Evolutionary conservation across 176 grass and related monocot genomes (phyloP), one percentile per base, ranked within the genome.

Genomic region (Areca catechu): DNA sequence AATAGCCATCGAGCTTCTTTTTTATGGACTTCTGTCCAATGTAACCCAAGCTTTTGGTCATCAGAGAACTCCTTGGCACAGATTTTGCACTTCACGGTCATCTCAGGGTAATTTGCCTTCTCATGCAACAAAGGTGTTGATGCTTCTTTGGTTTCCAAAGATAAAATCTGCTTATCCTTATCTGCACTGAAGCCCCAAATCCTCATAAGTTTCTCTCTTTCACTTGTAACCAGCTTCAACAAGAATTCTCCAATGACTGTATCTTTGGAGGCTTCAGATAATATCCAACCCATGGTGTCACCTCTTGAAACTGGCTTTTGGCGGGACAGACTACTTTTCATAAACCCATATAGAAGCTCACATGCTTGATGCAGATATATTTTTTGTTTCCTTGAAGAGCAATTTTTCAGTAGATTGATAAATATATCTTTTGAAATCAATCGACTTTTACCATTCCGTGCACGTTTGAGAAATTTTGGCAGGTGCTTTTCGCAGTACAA

Each of bases 371-470:
- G 93, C 30, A 98, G 54, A 70, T 74, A 77, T 57, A 92, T 15
- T 60, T 89, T 98, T 73, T 98, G 78, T 82, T 80, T 74, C 73
- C 81, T 98, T 73, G 93, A 92, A 56, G 59, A 51, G 57, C 81
- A 98, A 27, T 60, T 73, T 61, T 92, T 92, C 48, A 98, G 70
- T 24, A 92, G 58, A 79, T 70, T 85, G 65, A 85, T 48, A 48
- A 98, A 91, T 19, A 98, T 71, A 80, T 98, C 93, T 77, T 98
- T 98, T 61, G 93, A 91, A 51, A 98, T 84, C 16, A 90, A 78
- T 63, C 93, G 83, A 79, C 84, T 98, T 50, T 87, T 90, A 54
- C 93, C 93, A 7, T 98, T 79, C 73, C 93, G 88, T n/a, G 93
- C 93, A 61, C 93, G 80, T 83, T 92, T 98, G 55, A 98, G 84